phyloP scores from a whole-genome alignment of 345 rosid species.

The Firmiana major region DNA sequence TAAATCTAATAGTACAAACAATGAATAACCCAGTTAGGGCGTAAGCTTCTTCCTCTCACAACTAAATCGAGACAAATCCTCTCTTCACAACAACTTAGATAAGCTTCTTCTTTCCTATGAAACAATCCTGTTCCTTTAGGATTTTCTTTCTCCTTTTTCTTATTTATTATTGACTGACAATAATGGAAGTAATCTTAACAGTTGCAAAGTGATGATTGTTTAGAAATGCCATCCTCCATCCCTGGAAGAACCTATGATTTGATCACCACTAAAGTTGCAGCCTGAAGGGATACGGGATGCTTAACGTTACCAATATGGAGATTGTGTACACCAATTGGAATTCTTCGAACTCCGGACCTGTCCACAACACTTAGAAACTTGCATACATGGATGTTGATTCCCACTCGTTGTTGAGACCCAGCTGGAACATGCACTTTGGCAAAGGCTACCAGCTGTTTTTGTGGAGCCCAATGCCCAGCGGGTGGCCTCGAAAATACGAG shows the following conservation, averaged over 20 bases:
- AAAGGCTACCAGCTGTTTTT: constrained; percentile 71
- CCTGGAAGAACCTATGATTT: constrained; percentile 27
- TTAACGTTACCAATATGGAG: constrained; percentile 58
- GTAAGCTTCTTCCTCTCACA: not conserved
- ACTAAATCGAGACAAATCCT: too few species aligned
- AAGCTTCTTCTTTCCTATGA: too few species aligned
- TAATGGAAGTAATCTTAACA: not conserved
- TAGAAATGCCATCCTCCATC: too few species aligned
- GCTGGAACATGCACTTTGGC: constrained; percentile 56
- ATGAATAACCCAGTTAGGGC: not conserved
- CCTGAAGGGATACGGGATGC: constrained; percentile 68
- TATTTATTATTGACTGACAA: not conserved
- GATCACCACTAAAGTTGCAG: constrained; percentile 45
- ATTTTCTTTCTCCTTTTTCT: not conserved
- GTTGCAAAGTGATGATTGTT: not conserved
- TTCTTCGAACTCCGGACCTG: constrained; percentile 69
- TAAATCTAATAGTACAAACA: not conserved
- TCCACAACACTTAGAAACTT: constrained; percentile 82
- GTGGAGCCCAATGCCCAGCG: constrained; percentile 62
- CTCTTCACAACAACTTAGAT: too few species aligned
- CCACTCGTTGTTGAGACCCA: constrained; percentile 42
- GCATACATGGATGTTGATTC: constrained; percentile 71
- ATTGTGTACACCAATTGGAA: constrained; percentile 71
- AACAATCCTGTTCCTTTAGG: not conserved
- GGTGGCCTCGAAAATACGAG: constrained; percentile 72